Conservation (phyloP, 2,329 filamentous ascomycete species). For the Ceratocystis alfenasii region DNA sequence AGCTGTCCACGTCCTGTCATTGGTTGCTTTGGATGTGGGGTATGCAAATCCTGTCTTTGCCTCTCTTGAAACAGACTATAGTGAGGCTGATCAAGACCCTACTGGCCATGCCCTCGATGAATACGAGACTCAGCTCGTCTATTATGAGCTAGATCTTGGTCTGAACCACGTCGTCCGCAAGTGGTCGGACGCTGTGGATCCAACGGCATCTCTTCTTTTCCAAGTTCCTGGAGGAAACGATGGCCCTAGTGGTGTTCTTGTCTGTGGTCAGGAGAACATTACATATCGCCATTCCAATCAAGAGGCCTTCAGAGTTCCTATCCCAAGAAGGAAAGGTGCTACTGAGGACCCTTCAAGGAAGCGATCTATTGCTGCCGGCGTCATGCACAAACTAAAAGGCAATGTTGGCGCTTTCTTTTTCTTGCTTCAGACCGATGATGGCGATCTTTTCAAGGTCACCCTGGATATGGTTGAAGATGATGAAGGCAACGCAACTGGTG, state of each 20-base stretch:
- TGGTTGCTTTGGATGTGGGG: conserved; percentile 83
- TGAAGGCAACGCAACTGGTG: conserved; percentile 63
- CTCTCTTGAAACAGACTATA: conserved; percentile 85
- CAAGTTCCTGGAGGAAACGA: conserved; percentile 90
- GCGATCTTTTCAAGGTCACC: conserved; percentile 94
- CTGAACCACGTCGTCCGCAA: conserved; percentile 94
- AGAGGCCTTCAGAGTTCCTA: conserved; percentile 74
- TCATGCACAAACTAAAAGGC: conserved; percentile 92
- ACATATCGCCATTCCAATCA: conserved; percentile 97
- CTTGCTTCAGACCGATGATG: conserved; percentile 87
- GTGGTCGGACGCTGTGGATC: conserved; percentile 89
- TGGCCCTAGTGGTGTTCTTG: conserved; percentile 85
- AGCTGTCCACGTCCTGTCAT: conserved; percentile 75
- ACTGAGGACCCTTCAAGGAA: conserved; percentile 90
- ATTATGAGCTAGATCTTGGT: conserved; percentile 94
- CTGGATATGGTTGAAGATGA: conserved; percentile 81
- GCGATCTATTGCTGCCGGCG: conserved; percentile 72
- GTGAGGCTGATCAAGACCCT: conserved; percentile 80
- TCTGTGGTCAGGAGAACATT: conserved; percentile 87
- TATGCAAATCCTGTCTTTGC: conserved; percentile 97
- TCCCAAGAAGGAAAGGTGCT: conserved; percentile 73
- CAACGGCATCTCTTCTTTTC: conserved; percentile 79
- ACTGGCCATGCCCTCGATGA: conserved; percentile 71
- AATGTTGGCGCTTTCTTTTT: conserved; percentile 87
- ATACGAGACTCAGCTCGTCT: conserved; percentile 81